phyloP scores from a whole-genome alignment of 1,284 basidiomycete species.

The Heterobasidion parviporum region DNA sequence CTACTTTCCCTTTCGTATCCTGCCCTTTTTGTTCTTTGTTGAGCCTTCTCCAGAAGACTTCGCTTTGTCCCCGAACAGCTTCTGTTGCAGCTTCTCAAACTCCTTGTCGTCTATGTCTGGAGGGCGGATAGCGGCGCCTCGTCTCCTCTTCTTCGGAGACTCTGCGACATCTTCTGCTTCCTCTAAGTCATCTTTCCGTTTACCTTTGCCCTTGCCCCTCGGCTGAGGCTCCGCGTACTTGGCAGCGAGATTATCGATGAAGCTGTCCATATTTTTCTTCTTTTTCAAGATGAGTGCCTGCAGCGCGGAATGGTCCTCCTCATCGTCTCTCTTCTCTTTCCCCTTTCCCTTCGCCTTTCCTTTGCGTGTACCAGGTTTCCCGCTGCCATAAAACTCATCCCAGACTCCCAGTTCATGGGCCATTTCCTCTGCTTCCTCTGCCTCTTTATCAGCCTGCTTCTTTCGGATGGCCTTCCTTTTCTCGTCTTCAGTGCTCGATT shows the following conservation, averaged over 20 bases:
- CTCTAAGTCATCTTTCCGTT: conserved; percentile 33
- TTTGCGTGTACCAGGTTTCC: conserved; percentile 59
- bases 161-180: conserved; percentile 29
- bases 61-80: conserved; percentile 40
- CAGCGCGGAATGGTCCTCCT: conserved; percentile 62
- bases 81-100: conserved; percentile 55
- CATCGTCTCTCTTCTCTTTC: conserved; percentile 23
- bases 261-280: conserved; percentile 62
- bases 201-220: conserved; percentile 30
- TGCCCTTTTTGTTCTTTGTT: conserved; percentile 25
- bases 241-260: conserved; percentile 72
- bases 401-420: conserved; percentile 89
- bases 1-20: conserved; percentile 16
- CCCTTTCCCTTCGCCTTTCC: conserved; percentile 46
- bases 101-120: conserved; percentile 65
- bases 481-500: conserved; percentile 63
- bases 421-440: conserved; percentile 75
- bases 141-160: conserved; percentile 44
- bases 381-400: conserved; percentile 90
- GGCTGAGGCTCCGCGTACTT: conserved; percentile 63
- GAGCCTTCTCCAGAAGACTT: conserved; percentile 18
- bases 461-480: conserved; percentile 67
- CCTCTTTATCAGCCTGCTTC: conserved; percentile 73
- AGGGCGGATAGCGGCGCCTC: conserved; percentile 27
- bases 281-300: conserved; percentile 79